A percentile compares a stretch with the other conserved stretches of the same genome.
Evolutionary conservation across 2,329 filamentous ascomycete genomes (phyloP).

Genomic region (Epichloe gansuensis): DNA sequence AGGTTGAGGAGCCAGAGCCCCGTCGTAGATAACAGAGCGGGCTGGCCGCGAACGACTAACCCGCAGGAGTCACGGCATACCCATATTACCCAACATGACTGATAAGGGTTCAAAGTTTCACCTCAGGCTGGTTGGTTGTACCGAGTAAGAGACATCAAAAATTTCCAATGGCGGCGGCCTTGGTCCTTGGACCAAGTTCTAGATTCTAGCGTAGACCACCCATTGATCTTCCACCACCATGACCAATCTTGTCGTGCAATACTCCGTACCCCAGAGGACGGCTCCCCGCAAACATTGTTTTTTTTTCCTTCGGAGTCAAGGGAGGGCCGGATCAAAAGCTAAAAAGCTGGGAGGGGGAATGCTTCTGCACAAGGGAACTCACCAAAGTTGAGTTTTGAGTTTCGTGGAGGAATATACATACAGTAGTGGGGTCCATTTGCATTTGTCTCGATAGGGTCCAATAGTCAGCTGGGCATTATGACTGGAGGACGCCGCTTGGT

Average conservation of each 20-base stretch:
- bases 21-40: not conserved
- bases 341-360: not conserved
- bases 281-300: conserved; percentile 6
- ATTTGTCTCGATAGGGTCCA: not conserved
- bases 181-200: too few relatives aligned
- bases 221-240: not conserved
- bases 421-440: conserved; percentile 1
- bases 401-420: conserved; percentile 5
- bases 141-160: too few relatives aligned
- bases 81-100: not conserved
- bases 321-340: too few relatives aligned
- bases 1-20: not conserved
- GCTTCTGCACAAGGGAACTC: not conserved
- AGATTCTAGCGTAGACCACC: too few relatives aligned
- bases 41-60: not conserved
- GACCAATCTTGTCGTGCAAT: not conserved
- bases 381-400: not conserved
- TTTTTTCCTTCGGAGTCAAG: not conserved
- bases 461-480: not conserved
- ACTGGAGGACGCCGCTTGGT: not conserved
- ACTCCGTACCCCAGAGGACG: conserved; percentile 2
- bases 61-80: too few relatives aligned
- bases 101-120: not conserved
- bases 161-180: too few relatives aligned
- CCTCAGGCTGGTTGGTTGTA: too few relatives aligned